Conservation (phyloP, 352 stramenopile species). For the Pythium folliculosum region DNA sequence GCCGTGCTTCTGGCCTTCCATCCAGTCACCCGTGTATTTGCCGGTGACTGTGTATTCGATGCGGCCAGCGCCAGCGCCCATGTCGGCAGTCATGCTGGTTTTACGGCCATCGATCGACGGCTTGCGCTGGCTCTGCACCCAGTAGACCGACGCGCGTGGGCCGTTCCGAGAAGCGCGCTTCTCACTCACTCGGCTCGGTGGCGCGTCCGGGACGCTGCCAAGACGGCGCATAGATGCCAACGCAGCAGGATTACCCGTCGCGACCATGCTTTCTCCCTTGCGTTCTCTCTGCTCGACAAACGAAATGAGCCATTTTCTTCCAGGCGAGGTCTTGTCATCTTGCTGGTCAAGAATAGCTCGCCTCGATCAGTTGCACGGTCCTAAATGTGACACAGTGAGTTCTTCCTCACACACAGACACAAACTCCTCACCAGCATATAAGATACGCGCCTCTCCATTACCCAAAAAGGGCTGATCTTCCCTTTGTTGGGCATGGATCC, state of each 20-base stretch:
- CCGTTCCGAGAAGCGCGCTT: constrained; percentile 65
- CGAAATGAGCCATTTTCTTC: too few relatives aligned
- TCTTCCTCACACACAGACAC: too few relatives aligned
- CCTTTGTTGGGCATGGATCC: not conserved
- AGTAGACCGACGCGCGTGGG: constrained; percentile 78
- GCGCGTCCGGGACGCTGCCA: constrained; percentile 8
- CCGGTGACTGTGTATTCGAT: constrained; percentile 66
- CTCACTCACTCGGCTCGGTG: constrained; percentile 52
- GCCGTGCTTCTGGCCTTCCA: constrained; percentile 91
- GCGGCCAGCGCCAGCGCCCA: constrained; percentile 32
- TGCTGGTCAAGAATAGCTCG: constrained; percentile 1
- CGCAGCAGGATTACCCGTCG: not conserved
- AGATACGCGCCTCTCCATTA: too few relatives aligned
- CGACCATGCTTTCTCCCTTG: constrained; percentile 5
- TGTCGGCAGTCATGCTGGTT: constrained; percentile 29
- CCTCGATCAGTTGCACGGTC: not conserved
- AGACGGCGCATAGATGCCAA: constrained; percentile 9
- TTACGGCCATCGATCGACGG: constrained; percentile 26
- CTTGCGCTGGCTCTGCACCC: constrained; percentile 52
- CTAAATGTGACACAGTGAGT: not conserved
- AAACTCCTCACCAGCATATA: too few relatives aligned
- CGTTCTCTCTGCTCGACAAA: too few relatives aligned
- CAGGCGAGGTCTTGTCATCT: too few relatives aligned
- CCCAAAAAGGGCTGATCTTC: not conserved
- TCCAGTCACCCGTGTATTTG: constrained; percentile 94